Evolutionary conservation across 805 yeast genomes (phyloP).

Genomic region (Wickerhamomyces strasburgensis): DNA sequence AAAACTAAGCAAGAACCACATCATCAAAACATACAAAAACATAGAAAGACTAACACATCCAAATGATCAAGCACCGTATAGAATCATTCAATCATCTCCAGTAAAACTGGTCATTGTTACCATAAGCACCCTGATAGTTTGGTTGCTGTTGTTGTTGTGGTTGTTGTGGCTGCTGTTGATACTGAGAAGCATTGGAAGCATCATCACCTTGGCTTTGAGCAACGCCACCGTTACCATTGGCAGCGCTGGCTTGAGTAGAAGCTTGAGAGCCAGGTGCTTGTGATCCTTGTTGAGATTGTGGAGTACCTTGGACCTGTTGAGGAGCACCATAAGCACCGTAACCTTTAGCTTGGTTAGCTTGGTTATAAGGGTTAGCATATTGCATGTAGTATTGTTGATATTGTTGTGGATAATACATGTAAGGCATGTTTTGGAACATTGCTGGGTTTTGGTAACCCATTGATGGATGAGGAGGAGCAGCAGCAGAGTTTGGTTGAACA

Average conservation of each 20-base stretch:
- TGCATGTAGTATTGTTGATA: slow-evolving; percentile 15
- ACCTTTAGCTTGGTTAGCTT: slow-evolving; percentile 1
- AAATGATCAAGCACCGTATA: no score
- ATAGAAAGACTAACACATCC: no score
- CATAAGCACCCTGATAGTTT: slow-evolving; percentile 14
- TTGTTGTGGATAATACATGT: slow-evolving; percentile 24
- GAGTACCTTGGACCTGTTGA: slow-evolving; percentile 9
- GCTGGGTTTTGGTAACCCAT: slow-evolving; percentile 22
- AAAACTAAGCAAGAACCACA: no score
- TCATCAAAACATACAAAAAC: no score
- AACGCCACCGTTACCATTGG: slow-evolving; percentile 6
- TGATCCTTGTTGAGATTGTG: slow-evolving; percentile 9
- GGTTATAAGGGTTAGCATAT: slow-evolving; percentile 4
- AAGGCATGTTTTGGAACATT: slow-evolving; percentile 19
- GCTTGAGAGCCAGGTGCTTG: slow-evolving; percentile 8
- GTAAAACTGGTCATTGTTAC: no score
- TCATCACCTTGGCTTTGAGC: slow-evolving; percentile 15
- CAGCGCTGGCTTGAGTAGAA: slow-evolving; percentile 13
- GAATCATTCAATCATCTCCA: no score
- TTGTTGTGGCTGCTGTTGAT: slow-evolving; percentile 23
- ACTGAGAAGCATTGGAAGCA: slow-evolving; percentile 13
- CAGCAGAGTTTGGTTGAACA: slow-evolving; percentile 23
- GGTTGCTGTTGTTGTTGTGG: slow-evolving; percentile 19
- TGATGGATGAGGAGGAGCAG: slow-evolving; percentile 23
- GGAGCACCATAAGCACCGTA: slow-evolving; percentile 11